Percentiles rank a stretch among this genome's conserved stretches.
These are phyloP conservation scores for Blastobotrys muscicola DNA, from an alignment of 805 yeast species.

Conservation along the genomic window DNA sequence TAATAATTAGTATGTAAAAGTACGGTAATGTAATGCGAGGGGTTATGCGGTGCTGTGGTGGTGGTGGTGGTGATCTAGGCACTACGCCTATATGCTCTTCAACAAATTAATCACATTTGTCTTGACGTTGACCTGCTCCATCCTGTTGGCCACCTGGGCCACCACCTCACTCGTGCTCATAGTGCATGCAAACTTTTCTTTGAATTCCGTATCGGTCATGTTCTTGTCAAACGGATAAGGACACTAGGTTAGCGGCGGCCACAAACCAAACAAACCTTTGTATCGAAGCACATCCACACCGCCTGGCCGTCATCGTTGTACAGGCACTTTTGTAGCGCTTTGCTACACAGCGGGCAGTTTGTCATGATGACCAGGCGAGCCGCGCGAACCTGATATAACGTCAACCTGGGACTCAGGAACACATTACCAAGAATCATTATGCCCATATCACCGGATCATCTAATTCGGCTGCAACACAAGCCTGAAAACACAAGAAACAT, in stretches of 20 bases:
- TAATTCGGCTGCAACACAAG: conserved; percentile 57
- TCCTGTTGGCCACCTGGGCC: conserved; percentile 6
- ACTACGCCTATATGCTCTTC: background rate
- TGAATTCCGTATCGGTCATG: background rate
- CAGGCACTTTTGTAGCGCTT: conserved; percentile 4
- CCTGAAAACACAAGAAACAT: conserved; percentile 73
- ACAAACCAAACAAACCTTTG: conserved; percentile 1
- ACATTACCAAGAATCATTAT: conserved; percentile 9
- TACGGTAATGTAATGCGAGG: too few relatives aligned
- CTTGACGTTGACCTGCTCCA: conserved; percentile 7
- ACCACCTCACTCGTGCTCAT: conserved; percentile 5
- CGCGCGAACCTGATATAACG: background rate
- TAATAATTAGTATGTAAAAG: background rate
- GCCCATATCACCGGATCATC: conserved; percentile 49
- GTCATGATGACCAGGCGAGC: background rate
- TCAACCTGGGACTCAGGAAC: background rate
- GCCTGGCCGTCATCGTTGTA: conserved; percentile 1
- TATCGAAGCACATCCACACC: conserved; percentile 4
- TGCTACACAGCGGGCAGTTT: conserved; percentile 6
- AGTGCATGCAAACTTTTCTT: conserved; percentile 2
- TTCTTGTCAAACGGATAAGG: conserved; percentile 10
- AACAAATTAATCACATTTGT: background rate
- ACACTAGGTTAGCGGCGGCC: conserved; percentile 6
- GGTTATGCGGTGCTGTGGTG: too few relatives aligned
- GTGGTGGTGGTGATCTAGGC: background rate